Evolutionary conservation across 306 rosid species (phyloP).

Genomic region (Pterocarpus macrocarpus): DNA sequence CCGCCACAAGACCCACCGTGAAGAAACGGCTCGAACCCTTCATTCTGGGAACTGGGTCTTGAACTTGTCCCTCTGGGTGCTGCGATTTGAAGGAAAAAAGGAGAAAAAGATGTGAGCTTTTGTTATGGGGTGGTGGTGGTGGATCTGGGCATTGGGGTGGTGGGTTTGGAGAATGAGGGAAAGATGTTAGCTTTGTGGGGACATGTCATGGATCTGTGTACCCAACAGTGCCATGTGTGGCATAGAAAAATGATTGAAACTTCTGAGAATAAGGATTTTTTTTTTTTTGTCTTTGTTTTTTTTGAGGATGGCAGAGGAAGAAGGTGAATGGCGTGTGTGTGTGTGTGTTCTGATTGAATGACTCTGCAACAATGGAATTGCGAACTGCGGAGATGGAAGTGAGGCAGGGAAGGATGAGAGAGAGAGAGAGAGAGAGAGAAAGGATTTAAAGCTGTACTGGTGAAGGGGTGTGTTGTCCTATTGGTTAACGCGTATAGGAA

Average conservation of each 20-base stretch:
- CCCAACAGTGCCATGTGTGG: constrained; percentile 43
- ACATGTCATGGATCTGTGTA: constrained; percentile 77
- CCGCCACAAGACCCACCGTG: constrained; percentile 85
- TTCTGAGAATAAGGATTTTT: constrained; percentile 30
- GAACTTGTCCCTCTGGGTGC: neutral
- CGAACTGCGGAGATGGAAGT: constrained; percentile 1
- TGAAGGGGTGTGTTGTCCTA: neutral
- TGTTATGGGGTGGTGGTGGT: neutral
- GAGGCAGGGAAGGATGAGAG: constrained; percentile 14
- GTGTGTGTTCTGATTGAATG: constrained; percentile 33
- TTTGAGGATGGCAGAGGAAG: neutral
- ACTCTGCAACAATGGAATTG: neutral
- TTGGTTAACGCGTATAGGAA: constrained; percentile 15
- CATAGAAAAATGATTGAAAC: neutral
- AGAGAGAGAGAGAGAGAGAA: neutral
- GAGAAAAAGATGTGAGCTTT: neutral
- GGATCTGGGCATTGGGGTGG: constrained; percentile 59
- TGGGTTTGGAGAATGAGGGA: neutral
- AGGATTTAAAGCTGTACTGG: constrained; percentile 38
- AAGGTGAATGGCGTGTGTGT: constrained; percentile 23
- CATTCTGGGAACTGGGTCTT: constrained; percentile 56
- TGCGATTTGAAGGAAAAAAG: neutral
- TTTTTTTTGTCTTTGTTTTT: neutral
- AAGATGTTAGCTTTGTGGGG: constrained; percentile 34
- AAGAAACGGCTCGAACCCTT: constrained; percentile 82